These are phyloP conservation scores for Prunus kanzakura DNA, from an alignment of 306 rosid species.

Conservation along the genomic window DNA sequence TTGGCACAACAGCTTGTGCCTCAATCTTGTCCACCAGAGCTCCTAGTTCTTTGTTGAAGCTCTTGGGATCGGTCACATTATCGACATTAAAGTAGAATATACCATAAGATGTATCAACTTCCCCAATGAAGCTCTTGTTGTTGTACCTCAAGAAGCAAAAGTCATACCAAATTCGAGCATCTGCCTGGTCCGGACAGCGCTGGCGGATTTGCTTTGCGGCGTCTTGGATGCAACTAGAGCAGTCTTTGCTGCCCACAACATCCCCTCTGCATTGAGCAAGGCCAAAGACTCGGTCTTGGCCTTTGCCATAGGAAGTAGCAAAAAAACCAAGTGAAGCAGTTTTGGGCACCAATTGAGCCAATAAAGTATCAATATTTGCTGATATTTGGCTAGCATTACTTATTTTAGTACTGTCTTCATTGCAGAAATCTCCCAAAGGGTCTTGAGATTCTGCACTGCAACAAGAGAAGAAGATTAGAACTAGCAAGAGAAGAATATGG, in stretches of 20 bases:
- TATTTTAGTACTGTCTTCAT: slow-evolving; percentile 30
- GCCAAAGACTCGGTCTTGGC: slow-evolving; percentile 46
- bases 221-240: slow-evolving; percentile 51
- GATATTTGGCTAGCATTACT: slow-evolving; percentile 35
- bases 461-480: slow-evolving; percentile 25
- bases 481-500: slow-evolving; percentile 31
- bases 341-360: slow-evolving; percentile 41
- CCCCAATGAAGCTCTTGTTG: slow-evolving; percentile 40
- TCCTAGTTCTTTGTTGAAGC: slow-evolving; percentile 45
- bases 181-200: slow-evolving; percentile 48
- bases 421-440: slow-evolving; percentile 50
- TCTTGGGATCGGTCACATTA: slow-evolving; percentile 53
- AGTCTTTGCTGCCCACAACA: slow-evolving; percentile 50
- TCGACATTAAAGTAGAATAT: slow-evolving; percentile 43
- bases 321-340: slow-evolving; percentile 42
- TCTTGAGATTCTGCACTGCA: slow-evolving; percentile 40
- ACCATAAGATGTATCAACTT: slow-evolving; percentile 54
- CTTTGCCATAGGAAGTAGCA: slow-evolving; percentile 35
- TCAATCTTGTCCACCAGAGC: slow-evolving; percentile 34
- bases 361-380: slow-evolving; percentile 39
- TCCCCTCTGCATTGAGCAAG: slow-evolving; percentile 70
- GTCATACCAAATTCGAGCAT: slow-evolving; percentile 67
- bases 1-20: slow-evolving; percentile 33
- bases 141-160: slow-evolving; percentile 52
- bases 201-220: slow-evolving; percentile 48